These are phyloP conservation scores for Flaveria brownii DNA, from an alignment of 129 eudicot genomes.

Conservation along the genomic window DNA sequence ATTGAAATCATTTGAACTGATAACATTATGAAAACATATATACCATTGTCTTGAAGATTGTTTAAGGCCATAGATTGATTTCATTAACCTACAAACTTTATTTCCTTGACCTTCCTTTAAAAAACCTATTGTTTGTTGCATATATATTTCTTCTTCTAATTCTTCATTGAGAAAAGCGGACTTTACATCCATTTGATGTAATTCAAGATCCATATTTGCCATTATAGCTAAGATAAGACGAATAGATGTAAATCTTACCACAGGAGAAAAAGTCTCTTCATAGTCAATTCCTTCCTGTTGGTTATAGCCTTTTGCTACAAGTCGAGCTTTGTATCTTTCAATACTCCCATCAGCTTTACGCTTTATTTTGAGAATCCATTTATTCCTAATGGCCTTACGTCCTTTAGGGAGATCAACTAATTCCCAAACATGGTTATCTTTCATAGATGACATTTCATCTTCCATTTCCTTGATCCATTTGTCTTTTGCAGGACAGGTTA, in stretches of 20 bases:
- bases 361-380: constrained; percentile 16
- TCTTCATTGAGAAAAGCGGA: neutral
- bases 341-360: neutral
- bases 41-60: constrained; percentile 18
- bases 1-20: neutral
- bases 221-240: neutral
- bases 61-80: constrained; percentile 17
- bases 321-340: neutral
- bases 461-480: constrained; percentile 9
- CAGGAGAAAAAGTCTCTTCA: constrained; percentile 2
- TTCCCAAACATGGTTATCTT: neutral
- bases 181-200: constrained; percentile 6
- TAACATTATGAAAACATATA: neutral
- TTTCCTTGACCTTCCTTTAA: neutral
- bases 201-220: neutral
- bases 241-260: neutral
- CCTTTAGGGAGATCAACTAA: constrained; percentile 9
- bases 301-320: neutral
- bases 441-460: neutral
- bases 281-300: neutral
- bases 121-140: neutral
- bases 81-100: neutral
- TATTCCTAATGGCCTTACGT: constrained; percentile 11
- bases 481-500: neutral
- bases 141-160: neutral